A percentile compares a stretch with the other conserved stretches of the same genome.
Evolutionary conservation across 768 basidiomycete genomes (phyloP).

Genomic region (Hortiboletus campestris): DNA sequence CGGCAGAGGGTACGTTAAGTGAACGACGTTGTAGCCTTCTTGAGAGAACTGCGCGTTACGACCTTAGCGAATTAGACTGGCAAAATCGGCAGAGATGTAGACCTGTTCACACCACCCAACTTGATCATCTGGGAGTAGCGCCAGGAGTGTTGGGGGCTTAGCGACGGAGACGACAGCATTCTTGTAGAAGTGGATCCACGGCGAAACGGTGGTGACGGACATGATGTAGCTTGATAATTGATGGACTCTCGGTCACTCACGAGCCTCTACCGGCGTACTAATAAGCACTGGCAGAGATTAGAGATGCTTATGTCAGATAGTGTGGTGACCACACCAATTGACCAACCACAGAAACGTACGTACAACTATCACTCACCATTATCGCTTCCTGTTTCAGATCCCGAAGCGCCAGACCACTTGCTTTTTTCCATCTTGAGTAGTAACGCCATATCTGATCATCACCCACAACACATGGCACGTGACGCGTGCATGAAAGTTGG

Average conservation of each 20-base stretch:
- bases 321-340: too few species aligned
- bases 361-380: slow-evolving; percentile 87
- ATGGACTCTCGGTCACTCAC: too few species aligned
- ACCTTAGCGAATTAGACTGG: neutral
- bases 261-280: too few species aligned
- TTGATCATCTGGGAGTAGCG: slow-evolving; percentile 32
- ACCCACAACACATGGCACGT: too few species aligned
- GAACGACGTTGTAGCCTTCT: slow-evolving; percentile 40
- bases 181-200: slow-evolving; percentile 16
- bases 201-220: neutral
- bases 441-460: too few species aligned
- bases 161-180: slow-evolving; percentile 33
- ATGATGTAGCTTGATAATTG: neutral
- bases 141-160: slow-evolving; percentile 30
- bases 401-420: slow-evolving; percentile 72
- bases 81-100: neutral
- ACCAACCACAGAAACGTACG: slow-evolving; percentile 52
- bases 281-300: too few species aligned
- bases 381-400: slow-evolving; percentile 53
- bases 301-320: too few species aligned
- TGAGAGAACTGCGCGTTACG: slow-evolving; percentile 31
- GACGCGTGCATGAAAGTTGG: too few species aligned
- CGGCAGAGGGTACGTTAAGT: slow-evolving; percentile 27
- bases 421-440: slow-evolving; percentile 86
- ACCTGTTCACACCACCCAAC: slow-evolving; percentile 40